Conservation (phyloP, 1,284 basidiomycete species). For the Trichosporon coremiiforme region DNA sequence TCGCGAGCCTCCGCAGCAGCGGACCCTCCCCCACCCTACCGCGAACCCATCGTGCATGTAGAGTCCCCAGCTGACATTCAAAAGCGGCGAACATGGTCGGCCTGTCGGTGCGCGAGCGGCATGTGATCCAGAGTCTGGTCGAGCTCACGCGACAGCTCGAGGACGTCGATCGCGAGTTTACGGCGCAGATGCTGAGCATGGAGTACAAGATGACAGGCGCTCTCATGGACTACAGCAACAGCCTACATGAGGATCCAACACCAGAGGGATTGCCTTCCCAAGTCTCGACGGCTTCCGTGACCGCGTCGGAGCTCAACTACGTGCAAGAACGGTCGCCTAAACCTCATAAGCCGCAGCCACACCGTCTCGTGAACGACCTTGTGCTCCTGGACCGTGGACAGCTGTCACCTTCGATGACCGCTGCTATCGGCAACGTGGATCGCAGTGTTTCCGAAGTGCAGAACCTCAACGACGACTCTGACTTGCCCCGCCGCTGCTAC, state of each 20-base stretch:
- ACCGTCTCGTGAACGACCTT: constrained; percentile 4
- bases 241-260: not conserved
- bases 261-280: not conserved
- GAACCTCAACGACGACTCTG: not conserved
- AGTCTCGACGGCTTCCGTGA: not conserved
- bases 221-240: not conserved
- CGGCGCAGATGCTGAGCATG: constrained; percentile 17
- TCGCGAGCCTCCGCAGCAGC: not conserved
- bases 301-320: not conserved
- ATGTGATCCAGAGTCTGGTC: not conserved
- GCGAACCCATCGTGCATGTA: not conserved
- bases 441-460: not conserved
- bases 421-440: not conserved
- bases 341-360: not conserved
- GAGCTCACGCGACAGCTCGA: constrained; percentile 11
- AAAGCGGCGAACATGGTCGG: not conserved
- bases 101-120: not conserved
- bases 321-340: not conserved
- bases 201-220: constrained; percentile 8
- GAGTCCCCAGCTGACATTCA: not conserved
- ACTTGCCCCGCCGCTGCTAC: not conserved
- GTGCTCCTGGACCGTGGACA: not conserved
- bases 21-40: not conserved
- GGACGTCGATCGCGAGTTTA: constrained; percentile 16
- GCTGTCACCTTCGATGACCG: not conserved